Conservation (phyloP, 2,329 filamentous ascomycete species). For the Fusarium dlaminii region DNA sequence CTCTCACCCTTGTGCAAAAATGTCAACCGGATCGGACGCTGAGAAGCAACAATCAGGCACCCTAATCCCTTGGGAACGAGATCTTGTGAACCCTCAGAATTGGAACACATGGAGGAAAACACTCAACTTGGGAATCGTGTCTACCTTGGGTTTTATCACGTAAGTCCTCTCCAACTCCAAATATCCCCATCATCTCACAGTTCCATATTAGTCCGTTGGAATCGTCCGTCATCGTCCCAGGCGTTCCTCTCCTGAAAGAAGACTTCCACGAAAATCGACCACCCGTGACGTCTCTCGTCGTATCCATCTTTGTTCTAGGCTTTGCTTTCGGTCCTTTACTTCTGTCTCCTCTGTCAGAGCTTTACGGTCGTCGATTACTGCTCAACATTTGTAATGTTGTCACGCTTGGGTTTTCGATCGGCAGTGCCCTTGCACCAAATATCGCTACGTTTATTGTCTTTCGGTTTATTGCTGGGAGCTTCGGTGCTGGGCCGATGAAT, state of each 20-base stretch:
- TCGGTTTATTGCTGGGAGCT: constrained; percentile 2
- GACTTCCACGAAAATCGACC: neutral
- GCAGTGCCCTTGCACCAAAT: neutral
- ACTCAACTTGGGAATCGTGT: neutral
- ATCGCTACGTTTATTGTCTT: constrained; percentile 4
- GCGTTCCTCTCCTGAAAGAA: constrained; percentile 6
- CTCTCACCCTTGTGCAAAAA: neutral
- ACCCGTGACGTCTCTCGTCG: constrained; percentile 25
- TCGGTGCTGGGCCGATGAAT: constrained; percentile 12
- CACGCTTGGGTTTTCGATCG: constrained; percentile 2
- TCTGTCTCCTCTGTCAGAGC: constrained; percentile 3
- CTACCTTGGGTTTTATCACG: constrained; percentile 6
- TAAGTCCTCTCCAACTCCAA: neutral
- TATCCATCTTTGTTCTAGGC: constrained; percentile 9
- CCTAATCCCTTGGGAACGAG: neutral
- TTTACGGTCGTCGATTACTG: constrained; percentile 8
- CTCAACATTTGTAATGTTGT: constrained; percentile 3
- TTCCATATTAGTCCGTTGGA: neutral
- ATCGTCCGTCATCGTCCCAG: constrained; percentile 10
- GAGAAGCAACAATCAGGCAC: neutral
- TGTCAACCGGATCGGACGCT: neutral
- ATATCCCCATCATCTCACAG: neutral
- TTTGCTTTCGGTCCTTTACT: constrained; percentile 11
- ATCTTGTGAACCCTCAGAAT: constrained; percentile 6
- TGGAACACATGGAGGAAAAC: neutral